Evolutionary conservation across 352 stramenopile species (phyloP).

Genomic region (Peronospora belbahrii): DNA sequence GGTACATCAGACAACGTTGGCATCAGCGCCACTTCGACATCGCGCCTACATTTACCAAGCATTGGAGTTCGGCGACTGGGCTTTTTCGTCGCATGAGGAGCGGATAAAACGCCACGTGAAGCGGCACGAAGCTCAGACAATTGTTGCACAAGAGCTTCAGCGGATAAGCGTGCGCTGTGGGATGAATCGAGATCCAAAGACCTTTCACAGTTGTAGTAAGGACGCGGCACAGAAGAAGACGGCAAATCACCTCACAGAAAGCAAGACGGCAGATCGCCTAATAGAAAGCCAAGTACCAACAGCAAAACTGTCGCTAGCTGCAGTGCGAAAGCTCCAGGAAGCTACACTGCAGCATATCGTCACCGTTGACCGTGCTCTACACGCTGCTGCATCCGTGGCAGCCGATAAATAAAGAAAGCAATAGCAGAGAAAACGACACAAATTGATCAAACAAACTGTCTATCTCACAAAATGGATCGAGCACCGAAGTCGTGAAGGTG

Average conservation of each 20-base stretch:
- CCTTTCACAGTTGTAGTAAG: constrained; percentile 2
- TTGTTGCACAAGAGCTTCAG: constrained; percentile 33
- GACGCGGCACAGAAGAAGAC: constrained; percentile 1
- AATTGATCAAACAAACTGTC: constrained; percentile 33
- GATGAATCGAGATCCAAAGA: constrained; percentile 21
- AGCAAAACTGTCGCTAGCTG: constrained; percentile 20
- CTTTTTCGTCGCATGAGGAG: constrained; percentile 44
- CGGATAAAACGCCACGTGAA: constrained; percentile 35
- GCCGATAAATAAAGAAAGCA: constrained; percentile 5
- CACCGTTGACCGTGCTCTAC: constrained; percentile 30
- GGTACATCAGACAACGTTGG: constrained; percentile 25
- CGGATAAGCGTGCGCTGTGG: constrained; percentile 35
- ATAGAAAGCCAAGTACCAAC: constrained; percentile 2
- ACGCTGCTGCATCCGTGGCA: constrained; percentile 13
- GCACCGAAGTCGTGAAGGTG: constrained; percentile 13
- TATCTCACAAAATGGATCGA: constrained; percentile 30
- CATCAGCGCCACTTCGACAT: constrained; percentile 30
- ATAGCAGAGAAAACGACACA: constrained; percentile 10
- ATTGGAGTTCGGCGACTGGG: constrained; percentile 60
- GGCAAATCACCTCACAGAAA: neutral
- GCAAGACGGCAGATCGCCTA: constrained; percentile 1
- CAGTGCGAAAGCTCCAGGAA: constrained; percentile 36
- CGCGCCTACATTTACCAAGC: constrained; percentile 46
- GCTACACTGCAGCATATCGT: constrained; percentile 48
- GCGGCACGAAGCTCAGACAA: constrained; percentile 23